phyloP scores from a whole-genome alignment of 768 basidiomycete genomes.

The Stropharia rugosoannulata region DNA sequence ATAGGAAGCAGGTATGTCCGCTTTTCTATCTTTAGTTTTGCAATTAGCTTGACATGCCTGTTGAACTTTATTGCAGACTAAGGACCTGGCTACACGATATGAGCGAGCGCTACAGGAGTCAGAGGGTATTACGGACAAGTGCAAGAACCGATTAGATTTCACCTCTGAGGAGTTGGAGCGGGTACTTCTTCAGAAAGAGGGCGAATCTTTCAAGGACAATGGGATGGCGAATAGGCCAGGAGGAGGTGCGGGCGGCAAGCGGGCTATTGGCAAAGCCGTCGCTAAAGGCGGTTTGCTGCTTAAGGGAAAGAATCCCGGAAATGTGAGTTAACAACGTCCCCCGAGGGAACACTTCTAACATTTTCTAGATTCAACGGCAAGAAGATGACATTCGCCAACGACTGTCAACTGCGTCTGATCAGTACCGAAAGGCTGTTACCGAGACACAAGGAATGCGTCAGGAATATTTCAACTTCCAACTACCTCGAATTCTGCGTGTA shows the following conservation, averaged over 20 bases:
- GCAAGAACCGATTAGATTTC: constrained; percentile 80
- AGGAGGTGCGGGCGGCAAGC: constrained; percentile 62
- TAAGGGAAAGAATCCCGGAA: constrained; percentile 91
- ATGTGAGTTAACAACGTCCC: constrained; percentile 41
- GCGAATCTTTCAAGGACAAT: constrained; percentile 86
- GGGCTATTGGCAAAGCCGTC: constrained; percentile 87
- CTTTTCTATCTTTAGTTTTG: not conserved
- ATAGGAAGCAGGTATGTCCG: constrained; percentile 73
- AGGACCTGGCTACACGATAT: constrained; percentile 86
- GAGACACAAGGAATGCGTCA: constrained; percentile 91
- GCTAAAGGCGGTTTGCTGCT: constrained; percentile 86
- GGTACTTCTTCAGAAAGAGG: constrained; percentile 90
- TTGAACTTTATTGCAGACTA: constrained; percentile 53
- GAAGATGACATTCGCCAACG: constrained; percentile 91
- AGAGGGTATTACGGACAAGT: constrained; percentile 83
- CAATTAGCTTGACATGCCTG: not conserved
- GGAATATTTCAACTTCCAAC: constrained; percentile 97
- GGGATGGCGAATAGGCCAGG: constrained; percentile 62
- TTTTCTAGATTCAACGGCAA: constrained; percentile 75
- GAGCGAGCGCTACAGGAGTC: constrained; percentile 89
- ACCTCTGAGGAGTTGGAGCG: constrained; percentile 95
- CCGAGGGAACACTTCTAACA: not conserved
- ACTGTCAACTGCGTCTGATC: constrained; percentile 84
- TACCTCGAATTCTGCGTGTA: constrained; percentile 91
- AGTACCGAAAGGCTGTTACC: constrained; percentile 85